A percentile compares a stretch with the other conserved stretches of the same genome.
Conservation (phyloP, 768 basidiomycete species). For the Termitomyces sp. region DNA sequence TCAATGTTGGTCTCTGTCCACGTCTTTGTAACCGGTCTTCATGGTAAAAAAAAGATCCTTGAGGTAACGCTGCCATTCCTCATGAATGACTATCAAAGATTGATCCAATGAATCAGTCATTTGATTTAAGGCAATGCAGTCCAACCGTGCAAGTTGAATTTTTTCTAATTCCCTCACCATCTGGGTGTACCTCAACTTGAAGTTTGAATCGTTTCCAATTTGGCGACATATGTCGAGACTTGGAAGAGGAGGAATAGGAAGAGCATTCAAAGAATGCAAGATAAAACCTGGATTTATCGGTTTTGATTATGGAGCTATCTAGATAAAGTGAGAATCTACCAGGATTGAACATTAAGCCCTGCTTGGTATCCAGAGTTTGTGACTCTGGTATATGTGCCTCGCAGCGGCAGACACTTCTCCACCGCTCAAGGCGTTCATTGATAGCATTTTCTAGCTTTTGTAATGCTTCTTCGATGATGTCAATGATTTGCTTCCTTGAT, state of each 20-base stretch:
- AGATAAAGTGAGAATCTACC: background rate
- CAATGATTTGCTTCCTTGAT: background rate
- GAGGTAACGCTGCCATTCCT: background rate
- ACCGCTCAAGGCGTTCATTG: background rate
- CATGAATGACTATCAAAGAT: background rate
- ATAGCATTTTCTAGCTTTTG: background rate
- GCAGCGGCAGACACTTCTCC: background rate
- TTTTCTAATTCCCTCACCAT: background rate
- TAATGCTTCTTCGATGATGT: background rate
- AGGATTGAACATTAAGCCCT: background rate
- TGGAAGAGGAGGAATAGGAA: background rate
- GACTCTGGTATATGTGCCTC: background rate
- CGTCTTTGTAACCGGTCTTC: background rate
- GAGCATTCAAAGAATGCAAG: background rate
- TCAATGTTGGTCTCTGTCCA: background rate
- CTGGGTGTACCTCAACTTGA: background rate
- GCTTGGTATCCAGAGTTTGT: background rate
- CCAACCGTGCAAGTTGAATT: background rate
- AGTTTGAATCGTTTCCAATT: background rate
- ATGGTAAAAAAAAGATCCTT: background rate
- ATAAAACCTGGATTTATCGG: background rate
- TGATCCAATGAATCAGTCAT: background rate
- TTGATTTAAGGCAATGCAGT: background rate
- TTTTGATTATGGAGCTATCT: background rate
- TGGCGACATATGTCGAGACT: background rate